Base-by-base conservation (phyloP, 2,329 filamentous ascomycete genomes). In the Ophiosphaerella herpotricha region DNA sequence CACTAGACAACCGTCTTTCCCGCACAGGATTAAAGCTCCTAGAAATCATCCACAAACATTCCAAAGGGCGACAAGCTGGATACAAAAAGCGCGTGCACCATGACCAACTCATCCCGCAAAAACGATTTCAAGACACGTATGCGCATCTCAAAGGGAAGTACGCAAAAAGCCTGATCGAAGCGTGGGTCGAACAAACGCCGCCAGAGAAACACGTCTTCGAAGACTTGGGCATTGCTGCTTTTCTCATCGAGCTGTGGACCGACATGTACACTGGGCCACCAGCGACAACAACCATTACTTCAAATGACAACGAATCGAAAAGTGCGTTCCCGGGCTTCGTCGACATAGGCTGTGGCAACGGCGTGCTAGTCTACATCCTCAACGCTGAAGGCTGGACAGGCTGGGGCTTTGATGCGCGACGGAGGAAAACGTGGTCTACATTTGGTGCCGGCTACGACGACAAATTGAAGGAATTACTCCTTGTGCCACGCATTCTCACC, bases 261-360 rank as follows among this genome's bases (percentile, higher is more conserved):
- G 85, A 88, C 50, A 93, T 96, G 86, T 97, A 97, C 69, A 70
- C 70, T 31, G 24, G 18, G 18, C 18, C 56, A 7, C 64, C 69
- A 38, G 37, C 7, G 1, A 13, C 38, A 41, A 29, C 49, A 42
- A 40, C 16, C 39, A 11, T 7, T 8, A 11, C 7, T 8, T 29
- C 4, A 29, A 29, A 29, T 11, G 26, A 29, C 26, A 29, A 29
- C 11, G 7, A 11, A 45, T 21, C 13, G 7, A 21, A 35, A n/a
- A 4, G 55, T 0, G 53, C 59, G 0, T 97, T 96, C 62, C 90
- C 91, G 0, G 92, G 93, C 0, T 99, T 97, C 64, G 89, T 97
- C 16, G 94, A 99, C 66, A 91, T 99, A 39, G 94, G 93, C 5
- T 97, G 94, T 68, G 94, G 94, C 2, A 99, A 97, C 66, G 94